Conservation (phyloP, 495 filamentous ascomycete species). For the Talaromyces wortmannii region DNA sequence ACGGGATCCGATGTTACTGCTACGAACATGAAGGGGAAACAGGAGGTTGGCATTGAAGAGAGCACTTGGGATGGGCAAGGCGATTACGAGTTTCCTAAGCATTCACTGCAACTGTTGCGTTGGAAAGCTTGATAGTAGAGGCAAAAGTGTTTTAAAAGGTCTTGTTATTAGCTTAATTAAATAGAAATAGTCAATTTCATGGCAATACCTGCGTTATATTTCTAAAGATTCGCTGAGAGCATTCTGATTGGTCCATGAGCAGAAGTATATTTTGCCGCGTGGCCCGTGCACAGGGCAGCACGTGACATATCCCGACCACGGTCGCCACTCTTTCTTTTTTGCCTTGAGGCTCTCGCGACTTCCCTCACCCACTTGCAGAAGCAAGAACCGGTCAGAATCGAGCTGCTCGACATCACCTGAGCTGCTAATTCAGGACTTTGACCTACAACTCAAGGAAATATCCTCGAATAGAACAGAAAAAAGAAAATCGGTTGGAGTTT, state of each 20-base stretch:
- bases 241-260: neutral
- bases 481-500: constrained; percentile 10
- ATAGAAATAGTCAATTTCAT: too few relatives aligned
- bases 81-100: constrained; percentile 54
- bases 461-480: neutral
- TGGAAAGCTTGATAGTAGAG: constrained; percentile 41
- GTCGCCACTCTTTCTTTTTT: neutral
- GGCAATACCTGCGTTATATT: too few relatives aligned
- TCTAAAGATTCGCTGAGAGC: neutral
- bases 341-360: too few relatives aligned
- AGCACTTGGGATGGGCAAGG: constrained; percentile 53
- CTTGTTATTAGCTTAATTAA: too few relatives aligned
- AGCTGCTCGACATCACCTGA: neutral
- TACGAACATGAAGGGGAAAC: constrained; percentile 52
- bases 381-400: too few relatives aligned
- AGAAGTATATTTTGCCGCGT: neutral
- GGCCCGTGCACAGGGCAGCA: neutral
- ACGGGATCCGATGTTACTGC: constrained; percentile 45
- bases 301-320: neutral
- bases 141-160: too few relatives aligned
- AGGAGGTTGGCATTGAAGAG: constrained; percentile 55
- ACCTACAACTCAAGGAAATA: too few relatives aligned
- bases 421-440: neutral
- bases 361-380: too few relatives aligned
- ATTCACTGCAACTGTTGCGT: constrained; percentile 57